Evolutionary conservation across 2,329 filamentous ascomycete genomes (phyloP).

Genomic region (Aspergillus ochraceoroseus): DNA sequence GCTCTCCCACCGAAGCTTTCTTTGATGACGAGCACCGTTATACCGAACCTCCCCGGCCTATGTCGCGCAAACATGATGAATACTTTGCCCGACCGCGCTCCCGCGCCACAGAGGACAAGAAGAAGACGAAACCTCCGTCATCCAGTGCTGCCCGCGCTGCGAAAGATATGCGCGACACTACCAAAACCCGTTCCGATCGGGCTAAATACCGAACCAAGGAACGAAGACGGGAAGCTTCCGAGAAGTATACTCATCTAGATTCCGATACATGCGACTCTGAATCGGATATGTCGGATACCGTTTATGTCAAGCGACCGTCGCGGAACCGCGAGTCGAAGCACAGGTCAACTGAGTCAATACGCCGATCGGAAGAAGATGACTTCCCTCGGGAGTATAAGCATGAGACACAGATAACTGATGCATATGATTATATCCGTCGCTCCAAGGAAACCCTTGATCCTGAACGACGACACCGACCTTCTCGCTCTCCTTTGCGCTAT

Average conservation of each 20-base stretch:
- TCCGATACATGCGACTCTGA: conserved; percentile 4
- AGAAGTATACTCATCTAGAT: conserved; percentile 31
- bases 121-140: conserved; percentile 31
- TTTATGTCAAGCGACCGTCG: conserved; percentile 20
- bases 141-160: conserved; percentile 24
- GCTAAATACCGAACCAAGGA: conserved; percentile 43
- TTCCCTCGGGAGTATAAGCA: conserved; percentile 32
- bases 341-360: conserved; percentile 22
- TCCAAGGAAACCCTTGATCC: conserved; percentile 27
- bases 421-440: conserved; percentile 38
- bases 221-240: conserved; percentile 38
- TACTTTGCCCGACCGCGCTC: conserved; percentile 32
- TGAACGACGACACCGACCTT: conserved; percentile 27
- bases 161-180: conserved; percentile 34
- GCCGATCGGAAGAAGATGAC: conserved; percentile 26
- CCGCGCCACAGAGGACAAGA: conserved; percentile 38
- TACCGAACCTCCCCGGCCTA: conserved; percentile 37
- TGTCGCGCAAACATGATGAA: conserved; percentile 40
- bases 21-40: conserved; percentile 39
- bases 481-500: conserved; percentile 34
- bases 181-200: conserved; percentile 32
- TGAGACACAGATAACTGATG: conserved; percentile 26
- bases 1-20: conserved; percentile 18
- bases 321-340: conserved; percentile 23
- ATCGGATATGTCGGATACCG: conserved; percentile 1